phyloP scores from a whole-genome alignment of 2,329 filamentous ascomycete genomes.

The Knufia fluminis region DNA sequence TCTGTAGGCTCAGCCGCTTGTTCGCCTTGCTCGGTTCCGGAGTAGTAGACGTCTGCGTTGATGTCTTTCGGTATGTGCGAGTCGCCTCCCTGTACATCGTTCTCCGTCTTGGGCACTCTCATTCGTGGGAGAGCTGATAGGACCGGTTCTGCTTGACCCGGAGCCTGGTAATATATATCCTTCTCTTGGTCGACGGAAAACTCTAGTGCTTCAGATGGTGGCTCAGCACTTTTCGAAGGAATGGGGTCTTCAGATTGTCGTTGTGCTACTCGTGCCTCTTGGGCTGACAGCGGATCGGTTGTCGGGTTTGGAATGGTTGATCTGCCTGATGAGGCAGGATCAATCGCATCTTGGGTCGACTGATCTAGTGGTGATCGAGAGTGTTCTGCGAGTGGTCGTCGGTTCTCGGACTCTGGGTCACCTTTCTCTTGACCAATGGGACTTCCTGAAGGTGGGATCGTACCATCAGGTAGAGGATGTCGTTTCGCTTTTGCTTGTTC shows the following conservation, averaged over 20 bases:
- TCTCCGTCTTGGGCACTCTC: slow-evolving; percentile 46
- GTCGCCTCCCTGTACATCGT: slow-evolving; percentile 37
- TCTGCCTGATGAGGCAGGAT: slow-evolving; percentile 30
- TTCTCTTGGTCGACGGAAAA: slow-evolving; percentile 44
- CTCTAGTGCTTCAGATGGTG: slow-evolving; percentile 26
- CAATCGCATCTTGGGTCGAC: slow-evolving; percentile 24
- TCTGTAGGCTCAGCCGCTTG: slow-evolving; percentile 36
- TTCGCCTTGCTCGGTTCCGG: slow-evolving; percentile 20
- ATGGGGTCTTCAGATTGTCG: slow-evolving; percentile 44
- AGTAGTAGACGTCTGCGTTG: slow-evolving; percentile 49
- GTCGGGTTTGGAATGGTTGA: slow-evolving; percentile 35
- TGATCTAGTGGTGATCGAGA: slow-evolving; percentile 22
- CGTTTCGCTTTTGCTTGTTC: slow-evolving; percentile 38
- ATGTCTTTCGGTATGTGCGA: slow-evolving; percentile 35
- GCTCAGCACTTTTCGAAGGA: slow-evolving; percentile 41
- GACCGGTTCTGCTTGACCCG: slow-evolving; percentile 38
- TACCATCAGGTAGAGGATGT: slow-evolving; percentile 42
- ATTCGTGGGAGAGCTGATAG: slow-evolving; percentile 45
- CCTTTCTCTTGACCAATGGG: slow-evolving; percentile 13
- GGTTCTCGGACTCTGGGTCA: slow-evolving; percentile 17
- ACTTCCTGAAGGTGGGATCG: slow-evolving; percentile 32
- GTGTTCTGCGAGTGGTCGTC: slow-evolving; percentile 23
- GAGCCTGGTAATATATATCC: slow-evolving; percentile 49
- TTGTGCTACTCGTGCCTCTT: slow-evolving; percentile 39
- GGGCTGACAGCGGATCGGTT: slow-evolving; percentile 29